Conservation (phyloP, 768 basidiomycete species). For the Termitomyces sp. region DNA sequence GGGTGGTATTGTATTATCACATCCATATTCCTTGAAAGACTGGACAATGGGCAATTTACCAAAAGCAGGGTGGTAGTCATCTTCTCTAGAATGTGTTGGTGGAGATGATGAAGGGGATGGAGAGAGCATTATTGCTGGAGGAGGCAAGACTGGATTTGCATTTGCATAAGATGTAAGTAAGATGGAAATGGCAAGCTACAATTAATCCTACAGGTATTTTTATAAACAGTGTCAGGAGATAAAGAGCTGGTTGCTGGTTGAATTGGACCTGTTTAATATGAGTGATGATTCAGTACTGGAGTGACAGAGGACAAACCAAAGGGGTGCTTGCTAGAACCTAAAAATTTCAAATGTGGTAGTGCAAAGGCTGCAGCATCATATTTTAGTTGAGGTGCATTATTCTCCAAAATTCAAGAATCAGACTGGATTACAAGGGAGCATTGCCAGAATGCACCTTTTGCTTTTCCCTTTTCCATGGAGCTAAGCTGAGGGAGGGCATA, state of each 20-base stretch:
- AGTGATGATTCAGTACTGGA: neutral
- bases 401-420: neutral
- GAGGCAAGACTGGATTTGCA: neutral
- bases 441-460: neutral
- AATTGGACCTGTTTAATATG: neutral
- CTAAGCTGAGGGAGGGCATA: neutral
- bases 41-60: neutral
- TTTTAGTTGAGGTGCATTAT: neutral
- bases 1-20: neutral
- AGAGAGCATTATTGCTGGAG: neutral
- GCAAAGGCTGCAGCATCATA: neutral
- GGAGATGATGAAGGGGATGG: neutral
- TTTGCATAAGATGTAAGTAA: neutral
- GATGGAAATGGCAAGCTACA: too few species aligned
- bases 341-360: neutral
- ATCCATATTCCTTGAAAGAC: constrained; percentile 6
- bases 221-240: neutral
- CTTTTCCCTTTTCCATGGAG: neutral
- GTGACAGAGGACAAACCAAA: neutral
- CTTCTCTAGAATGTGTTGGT: neutral
- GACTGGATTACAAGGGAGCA: neutral
- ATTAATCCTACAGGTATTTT: neutral
- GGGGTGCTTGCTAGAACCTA: neutral
- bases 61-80: neutral
- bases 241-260: neutral